Evolutionary conservation across 495 filamentous ascomycete species (phyloP).

Genomic region (Lophiotrema nucula): DNA sequence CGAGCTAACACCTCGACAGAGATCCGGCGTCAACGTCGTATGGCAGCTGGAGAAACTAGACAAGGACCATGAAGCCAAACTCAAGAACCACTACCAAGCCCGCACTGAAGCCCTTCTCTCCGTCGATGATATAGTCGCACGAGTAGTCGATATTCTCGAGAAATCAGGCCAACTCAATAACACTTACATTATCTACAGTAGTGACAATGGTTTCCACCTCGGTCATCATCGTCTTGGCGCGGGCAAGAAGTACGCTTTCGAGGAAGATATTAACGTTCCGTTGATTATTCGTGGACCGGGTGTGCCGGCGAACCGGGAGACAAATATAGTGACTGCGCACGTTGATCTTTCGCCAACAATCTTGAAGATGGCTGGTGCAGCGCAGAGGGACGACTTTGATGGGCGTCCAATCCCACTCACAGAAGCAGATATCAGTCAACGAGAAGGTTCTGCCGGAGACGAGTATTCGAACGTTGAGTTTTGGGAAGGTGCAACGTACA

Average conservation of each 20-base stretch:
- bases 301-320: neutral
- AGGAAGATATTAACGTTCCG: slow-evolving; percentile 24
- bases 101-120: slow-evolving; percentile 8
- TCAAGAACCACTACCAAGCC: neutral
- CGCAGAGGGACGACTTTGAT: neutral
- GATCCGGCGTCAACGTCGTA: neutral
- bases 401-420: neutral
- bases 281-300: slow-evolving; percentile 5
- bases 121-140: slow-evolving; percentile 21
- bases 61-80: neutral
- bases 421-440: neutral
- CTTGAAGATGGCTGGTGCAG: neutral
- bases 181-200: slow-evolving; percentile 21
- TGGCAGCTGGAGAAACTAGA: slow-evolving; percentile 1
- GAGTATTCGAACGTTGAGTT: slow-evolving; percentile 66
- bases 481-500: slow-evolving; percentile 46
- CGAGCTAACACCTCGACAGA: neutral
- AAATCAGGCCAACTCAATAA: slow-evolving; percentile 10
- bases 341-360: slow-evolving; percentile 22
- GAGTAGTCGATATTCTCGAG: slow-evolving; percentile 14
- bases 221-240: slow-evolving; percentile 14
- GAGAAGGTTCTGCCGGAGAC: neutral
- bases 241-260: slow-evolving; percentile 10
- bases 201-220: slow-evolving; percentile 22
- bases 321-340: neutral